These are phyloP conservation scores for Berberis vulgaris DNA, from an alignment of 164 flowering plant species.

Conservation along the genomic window DNA sequence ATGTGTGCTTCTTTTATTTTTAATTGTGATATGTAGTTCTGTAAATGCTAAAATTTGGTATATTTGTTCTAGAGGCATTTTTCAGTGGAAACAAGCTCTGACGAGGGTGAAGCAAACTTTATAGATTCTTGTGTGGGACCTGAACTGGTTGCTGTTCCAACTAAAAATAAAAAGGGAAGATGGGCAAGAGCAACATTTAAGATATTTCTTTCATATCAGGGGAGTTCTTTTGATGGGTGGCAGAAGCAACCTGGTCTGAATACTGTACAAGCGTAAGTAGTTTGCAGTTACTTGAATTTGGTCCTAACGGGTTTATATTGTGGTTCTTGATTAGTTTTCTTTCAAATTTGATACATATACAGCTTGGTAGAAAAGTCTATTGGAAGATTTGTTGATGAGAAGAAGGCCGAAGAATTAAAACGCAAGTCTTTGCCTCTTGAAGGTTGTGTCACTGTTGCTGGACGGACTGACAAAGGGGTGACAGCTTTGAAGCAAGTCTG, in stretches of 20 bases:
- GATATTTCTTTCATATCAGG: constrained; percentile 72
- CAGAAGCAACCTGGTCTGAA: constrained; percentile 90
- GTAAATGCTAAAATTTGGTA: too few species aligned
- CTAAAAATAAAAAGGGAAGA: constrained; percentile 39
- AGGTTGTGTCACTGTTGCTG: constrained; percentile 70
- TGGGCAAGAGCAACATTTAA: constrained; percentile 76
- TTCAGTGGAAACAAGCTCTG: constrained; percentile 16
- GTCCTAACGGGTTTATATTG: not conserved
- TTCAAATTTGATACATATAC: constrained; percentile 1
- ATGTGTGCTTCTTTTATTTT: too few species aligned
- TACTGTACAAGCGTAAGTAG: constrained; percentile 77
- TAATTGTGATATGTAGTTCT: too few species aligned
- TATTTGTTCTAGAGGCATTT: constrained; percentile 9
- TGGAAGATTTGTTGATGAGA: constrained; percentile 82
- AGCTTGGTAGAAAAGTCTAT: constrained; percentile 65
- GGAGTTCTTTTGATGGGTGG: constrained; percentile 94
- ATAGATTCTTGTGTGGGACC: constrained; percentile 21
- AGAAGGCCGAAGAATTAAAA: constrained; percentile 50
- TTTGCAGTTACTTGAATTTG: not conserved
- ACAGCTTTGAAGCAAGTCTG: constrained; percentile 89
- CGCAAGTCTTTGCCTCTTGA: constrained; percentile 70
- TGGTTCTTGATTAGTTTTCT: not conserved
- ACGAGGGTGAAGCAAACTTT: constrained; percentile 19
- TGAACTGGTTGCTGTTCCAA: constrained; percentile 17
- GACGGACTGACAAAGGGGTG: constrained; percentile 97